A percentile compares a stretch with the other conserved stretches of the same genome.
Evolutionary conservation across 768 basidiomycete genomes (phyloP).

Genomic region (Clathrus columnatus): DNA sequence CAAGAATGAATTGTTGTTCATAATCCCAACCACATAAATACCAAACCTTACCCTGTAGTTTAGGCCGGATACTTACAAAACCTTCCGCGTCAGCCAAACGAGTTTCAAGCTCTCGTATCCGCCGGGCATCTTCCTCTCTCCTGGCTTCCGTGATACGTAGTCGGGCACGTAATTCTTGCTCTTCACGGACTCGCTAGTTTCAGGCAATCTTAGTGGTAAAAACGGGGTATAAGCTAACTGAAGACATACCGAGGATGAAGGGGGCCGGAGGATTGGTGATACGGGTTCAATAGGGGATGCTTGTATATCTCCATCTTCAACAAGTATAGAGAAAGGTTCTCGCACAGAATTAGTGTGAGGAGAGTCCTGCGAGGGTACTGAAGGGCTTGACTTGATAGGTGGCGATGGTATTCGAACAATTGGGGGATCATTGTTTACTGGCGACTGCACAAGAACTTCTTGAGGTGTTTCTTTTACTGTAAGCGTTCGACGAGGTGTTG

Average conservation of each 20-base stretch:
- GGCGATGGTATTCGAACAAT: background rate
- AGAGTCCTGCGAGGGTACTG: background rate
- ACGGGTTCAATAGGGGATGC: background rate
- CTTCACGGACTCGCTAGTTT: conserved; percentile 31
- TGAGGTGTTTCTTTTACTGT: background rate
- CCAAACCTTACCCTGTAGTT: conserved; percentile 64
- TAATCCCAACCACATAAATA: background rate
- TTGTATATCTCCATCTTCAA: background rate
- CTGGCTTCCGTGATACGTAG: conserved; percentile 79
- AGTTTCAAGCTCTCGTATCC: conserved; percentile 74
- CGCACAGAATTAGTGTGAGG: background rate
- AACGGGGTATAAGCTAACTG: background rate
- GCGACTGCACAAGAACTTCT: background rate
- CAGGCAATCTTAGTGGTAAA: background rate
- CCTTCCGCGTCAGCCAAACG: conserved; percentile 79
- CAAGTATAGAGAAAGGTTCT: background rate
- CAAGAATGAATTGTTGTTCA: background rate
- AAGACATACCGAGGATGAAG: conserved; percentile 1
- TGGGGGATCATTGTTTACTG: background rate
- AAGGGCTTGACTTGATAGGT: background rate
- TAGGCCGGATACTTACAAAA: conserved; percentile 78
- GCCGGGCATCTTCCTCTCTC: conserved; percentile 77
- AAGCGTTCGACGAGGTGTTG: background rate
- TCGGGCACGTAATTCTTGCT: conserved; percentile 78
- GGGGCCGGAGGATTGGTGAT: background rate